Evolutionary conservation across 83 land plant species (phyloP).

Genomic region (Picea mariana): DNA sequence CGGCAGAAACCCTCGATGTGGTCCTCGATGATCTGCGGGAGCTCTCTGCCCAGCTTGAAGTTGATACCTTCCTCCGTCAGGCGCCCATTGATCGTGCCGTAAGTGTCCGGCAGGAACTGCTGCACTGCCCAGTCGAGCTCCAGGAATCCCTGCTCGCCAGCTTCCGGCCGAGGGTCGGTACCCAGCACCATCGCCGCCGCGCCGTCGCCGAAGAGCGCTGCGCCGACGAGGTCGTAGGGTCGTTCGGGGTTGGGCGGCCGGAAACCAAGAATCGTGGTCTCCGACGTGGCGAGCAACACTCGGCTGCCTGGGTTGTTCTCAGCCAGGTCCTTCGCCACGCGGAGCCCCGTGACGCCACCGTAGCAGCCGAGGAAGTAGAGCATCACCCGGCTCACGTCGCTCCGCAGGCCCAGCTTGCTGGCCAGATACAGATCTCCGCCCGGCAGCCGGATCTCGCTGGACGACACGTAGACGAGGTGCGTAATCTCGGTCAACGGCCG

Average conservation of each 20-base stretch:
- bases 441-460: constrained; percentile 91
- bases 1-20: no score
- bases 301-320: constrained; percentile 96
- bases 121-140: constrained; percentile 88
- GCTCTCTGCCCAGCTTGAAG: no score
- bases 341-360: no score
- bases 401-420: no score
- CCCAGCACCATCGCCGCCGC: constrained; percentile 91
- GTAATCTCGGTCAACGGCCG: constrained; percentile 77
- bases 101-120: no score
- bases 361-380: no score
- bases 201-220: constrained; percentile 94
- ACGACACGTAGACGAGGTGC: constrained; percentile 94
- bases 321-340: constrained; percentile 90
- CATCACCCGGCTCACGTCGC: no score
- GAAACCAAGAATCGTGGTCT: constrained; percentile 89
- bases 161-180: constrained; percentile 43
- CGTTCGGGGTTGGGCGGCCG: constrained; percentile 74
- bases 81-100: no score
- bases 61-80: no score
- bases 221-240: constrained; percentile 95
- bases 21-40: no score
- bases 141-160: constrained; percentile 57
- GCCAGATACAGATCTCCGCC: constrained; percentile 75
- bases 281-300: constrained; percentile 78